A percentile compares a stretch with the other conserved stretches of the same genome.
Evolutionary conservation across 2,329 filamentous ascomycete genomes (phyloP).

Genomic region (Trichoderma sp.): DNA sequence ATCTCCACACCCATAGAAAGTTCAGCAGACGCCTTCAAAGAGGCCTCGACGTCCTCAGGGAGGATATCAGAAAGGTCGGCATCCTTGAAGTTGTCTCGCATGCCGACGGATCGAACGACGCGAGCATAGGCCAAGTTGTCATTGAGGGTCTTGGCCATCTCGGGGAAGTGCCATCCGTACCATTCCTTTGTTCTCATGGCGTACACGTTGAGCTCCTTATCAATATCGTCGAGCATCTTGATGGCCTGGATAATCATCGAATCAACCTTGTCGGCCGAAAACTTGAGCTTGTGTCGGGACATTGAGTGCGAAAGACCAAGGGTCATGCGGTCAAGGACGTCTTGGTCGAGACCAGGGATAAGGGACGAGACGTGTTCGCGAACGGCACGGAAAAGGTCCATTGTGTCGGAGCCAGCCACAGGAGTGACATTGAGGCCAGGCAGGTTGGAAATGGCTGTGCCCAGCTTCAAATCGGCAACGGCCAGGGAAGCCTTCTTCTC

Average conservation of each 20-base stretch:
- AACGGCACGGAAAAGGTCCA: conserved; percentile 92
- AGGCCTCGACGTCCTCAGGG: conserved; percentile 89
- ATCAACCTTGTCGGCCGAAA: conserved; percentile 97
- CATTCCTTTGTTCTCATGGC: conserved; percentile 99
- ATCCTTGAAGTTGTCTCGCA: conserved; percentile 76
- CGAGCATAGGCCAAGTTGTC: conserved; percentile 94
- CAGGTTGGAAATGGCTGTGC: conserved; percentile 88
- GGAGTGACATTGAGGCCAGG: conserved; percentile 83
- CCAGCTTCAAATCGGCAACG: conserved; percentile 90
- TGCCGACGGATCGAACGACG: conserved; percentile 85
- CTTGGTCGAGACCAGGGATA: conserved; percentile 81
- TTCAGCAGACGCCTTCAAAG: conserved; percentile 92
- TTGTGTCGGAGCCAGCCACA: conserved; percentile 62
- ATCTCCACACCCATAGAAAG: conserved; percentile 99
- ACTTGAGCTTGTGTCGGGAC: conserved; percentile 96
- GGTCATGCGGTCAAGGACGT: conserved; percentile 91
- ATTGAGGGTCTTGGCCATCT: conserved; percentile 94
- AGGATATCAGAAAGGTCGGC: conserved; percentile 86
- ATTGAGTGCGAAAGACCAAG: conserved; percentile 96
- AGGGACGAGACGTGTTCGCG: conserved; percentile 87
- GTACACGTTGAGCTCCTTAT: conserved; percentile 98
- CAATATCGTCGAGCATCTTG: conserved; percentile 87
- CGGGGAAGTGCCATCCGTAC: conserved; percentile 99
- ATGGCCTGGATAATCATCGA: conserved; percentile 99
- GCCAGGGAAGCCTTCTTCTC: conserved; percentile 97